Conservation (phyloP, 345 rosid genomes). For the Rhodomyrtus tomentosa region DNA sequence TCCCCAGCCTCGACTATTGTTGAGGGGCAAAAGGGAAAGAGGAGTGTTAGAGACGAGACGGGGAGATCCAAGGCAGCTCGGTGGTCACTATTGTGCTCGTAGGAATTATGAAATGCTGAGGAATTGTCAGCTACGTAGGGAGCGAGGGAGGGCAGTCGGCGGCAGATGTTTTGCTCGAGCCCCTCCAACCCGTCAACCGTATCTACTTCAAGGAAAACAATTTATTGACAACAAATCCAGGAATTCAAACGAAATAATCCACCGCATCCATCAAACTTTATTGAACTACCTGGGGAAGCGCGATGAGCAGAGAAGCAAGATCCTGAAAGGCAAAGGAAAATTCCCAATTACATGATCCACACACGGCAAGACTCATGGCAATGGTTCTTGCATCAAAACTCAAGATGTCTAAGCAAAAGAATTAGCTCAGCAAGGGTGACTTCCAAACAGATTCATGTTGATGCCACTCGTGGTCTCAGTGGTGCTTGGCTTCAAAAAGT, state of each 20-base stretch:
- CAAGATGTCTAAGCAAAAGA: not conserved
- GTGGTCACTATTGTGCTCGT: not conserved
- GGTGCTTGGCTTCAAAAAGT: conserved; percentile 60
- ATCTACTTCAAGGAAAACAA: not conserved
- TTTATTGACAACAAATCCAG: not conserved
- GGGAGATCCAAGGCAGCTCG: not conserved
- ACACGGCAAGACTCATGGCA: not conserved
- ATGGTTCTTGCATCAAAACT: not conserved
- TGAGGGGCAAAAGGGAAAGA: not conserved
- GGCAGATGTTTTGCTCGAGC: not conserved
- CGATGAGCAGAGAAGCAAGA: not conserved
- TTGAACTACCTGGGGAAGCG: not conserved
- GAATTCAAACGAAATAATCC: not conserved
- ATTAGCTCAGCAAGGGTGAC: not conserved
- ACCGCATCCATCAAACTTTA: not conserved
- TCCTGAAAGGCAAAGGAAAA: not conserved
- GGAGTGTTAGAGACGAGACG: not conserved
- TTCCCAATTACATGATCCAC: not conserved
- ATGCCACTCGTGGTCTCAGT: conserved; percentile 12
- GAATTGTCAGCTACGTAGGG: not conserved
- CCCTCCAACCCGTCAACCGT: not conserved
- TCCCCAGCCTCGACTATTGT: not conserved
- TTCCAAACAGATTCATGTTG: not conserved
- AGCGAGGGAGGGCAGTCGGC: not conserved
- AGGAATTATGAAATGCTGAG: not conserved